phyloP scores from a whole-genome alignment of 352 stramenopile species.

The Pythium sp. region DNA sequence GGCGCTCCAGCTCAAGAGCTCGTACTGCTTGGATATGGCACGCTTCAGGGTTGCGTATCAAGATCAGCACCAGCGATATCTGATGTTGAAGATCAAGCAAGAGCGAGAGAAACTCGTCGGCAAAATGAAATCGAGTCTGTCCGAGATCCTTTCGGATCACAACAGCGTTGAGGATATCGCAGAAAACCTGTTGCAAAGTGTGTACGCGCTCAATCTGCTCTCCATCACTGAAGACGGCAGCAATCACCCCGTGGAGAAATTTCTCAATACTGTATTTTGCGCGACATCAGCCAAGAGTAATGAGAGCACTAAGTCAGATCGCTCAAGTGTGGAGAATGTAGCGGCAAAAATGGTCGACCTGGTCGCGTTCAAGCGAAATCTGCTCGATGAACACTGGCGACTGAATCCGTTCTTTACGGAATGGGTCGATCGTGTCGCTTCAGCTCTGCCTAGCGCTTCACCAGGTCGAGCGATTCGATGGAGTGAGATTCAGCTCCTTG shows the following conservation, averaged over 20 bases:
- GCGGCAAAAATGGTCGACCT: too few species aligned
- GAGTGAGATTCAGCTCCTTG: constrained; percentile 3
- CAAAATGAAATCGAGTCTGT: background rate
- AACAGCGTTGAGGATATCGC: background rate
- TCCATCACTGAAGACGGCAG: background rate
- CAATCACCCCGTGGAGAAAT: background rate
- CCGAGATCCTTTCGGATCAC: background rate
- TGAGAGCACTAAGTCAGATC: background rate
- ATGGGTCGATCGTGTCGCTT: background rate
- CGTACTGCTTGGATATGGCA: background rate
- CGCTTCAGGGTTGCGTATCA: background rate
- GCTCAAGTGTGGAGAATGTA: background rate
- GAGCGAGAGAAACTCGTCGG: background rate
- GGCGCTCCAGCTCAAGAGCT: background rate
- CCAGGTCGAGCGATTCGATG: background rate
- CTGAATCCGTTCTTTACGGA: constrained; percentile 6
- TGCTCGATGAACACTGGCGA: background rate
- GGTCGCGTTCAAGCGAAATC: background rate
- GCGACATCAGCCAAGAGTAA: background rate
- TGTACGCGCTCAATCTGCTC: background rate
- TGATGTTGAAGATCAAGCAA: background rate
- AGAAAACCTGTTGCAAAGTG: constrained; percentile 4
- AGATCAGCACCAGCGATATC: background rate
- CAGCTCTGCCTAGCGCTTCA: background rate
- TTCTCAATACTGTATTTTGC: background rate